Conservation (phyloP, 305 asterid species). For the Nicotiana rustica region DNA sequence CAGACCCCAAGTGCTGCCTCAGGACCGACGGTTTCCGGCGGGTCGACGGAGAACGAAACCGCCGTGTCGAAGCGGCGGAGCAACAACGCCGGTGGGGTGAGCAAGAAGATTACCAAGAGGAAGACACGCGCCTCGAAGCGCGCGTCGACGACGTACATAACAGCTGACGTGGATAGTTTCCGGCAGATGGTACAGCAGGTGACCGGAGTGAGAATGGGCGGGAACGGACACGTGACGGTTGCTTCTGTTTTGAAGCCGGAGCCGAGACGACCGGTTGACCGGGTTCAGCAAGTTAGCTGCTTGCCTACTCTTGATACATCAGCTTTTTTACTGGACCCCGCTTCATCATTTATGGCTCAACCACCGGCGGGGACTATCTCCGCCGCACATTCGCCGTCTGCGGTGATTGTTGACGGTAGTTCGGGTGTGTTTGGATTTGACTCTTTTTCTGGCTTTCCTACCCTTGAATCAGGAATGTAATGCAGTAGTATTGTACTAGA, state of each 20-base stretch:
- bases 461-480: slow-evolving; percentile 73
- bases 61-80: slow-evolving; percentile 45
- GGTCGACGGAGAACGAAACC: slow-evolving; percentile 48
- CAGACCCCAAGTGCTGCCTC: neutral
- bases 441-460: slow-evolving; percentile 71
- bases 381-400: slow-evolving; percentile 32
- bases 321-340: slow-evolving; percentile 54
- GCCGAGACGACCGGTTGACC: slow-evolving; percentile 54
- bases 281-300: slow-evolving; percentile 47
- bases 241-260: slow-evolving; percentile 67
- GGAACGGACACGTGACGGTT: slow-evolving; percentile 37
- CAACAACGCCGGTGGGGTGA: slow-evolving; percentile 39
- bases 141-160: slow-evolving; percentile 73
- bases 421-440: slow-evolving; percentile 52
- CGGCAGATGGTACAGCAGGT: slow-evolving; percentile 96
- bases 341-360: slow-evolving; percentile 33
- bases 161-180: slow-evolving; percentile 90
- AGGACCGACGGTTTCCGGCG: slow-evolving; percentile 50
- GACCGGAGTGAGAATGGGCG: slow-evolving; percentile 68
- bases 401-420: slow-evolving; percentile 39
- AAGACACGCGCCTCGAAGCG: slow-evolving; percentile 88
- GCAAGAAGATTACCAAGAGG: slow-evolving; percentile 57
- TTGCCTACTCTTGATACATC: slow-evolving; percentile 69
- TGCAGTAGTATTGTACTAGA: slow-evolving; percentile 21
- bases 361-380: neutral